Base-by-base conservation (phyloP, 768 basidiomycete species). In the Auricularia sp. region DNA sequence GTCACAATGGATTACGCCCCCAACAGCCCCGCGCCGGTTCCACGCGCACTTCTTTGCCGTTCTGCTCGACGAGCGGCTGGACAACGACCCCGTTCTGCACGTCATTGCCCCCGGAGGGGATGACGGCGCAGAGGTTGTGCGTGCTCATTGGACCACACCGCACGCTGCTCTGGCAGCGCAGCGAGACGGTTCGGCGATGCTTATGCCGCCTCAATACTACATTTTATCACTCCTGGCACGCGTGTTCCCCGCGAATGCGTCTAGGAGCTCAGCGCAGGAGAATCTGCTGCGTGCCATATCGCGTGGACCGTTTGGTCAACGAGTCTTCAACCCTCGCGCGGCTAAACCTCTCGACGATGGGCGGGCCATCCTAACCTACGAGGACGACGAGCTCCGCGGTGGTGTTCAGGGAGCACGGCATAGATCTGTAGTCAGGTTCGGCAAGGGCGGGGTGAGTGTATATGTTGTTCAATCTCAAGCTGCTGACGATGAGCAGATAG, bases 201-300 rank as follows among this genome's bases (percentile, higher is more conserved):
- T 89, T 56, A 85, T 89, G 85, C 88, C 88, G 18, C 89, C 89
- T 13, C 89, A 90, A 71, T 87, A 80, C 70, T 90, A 90, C 71
- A 80, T 90, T 62, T 73, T 90, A 34, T 76, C 79, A 10, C 89
- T 86, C 3, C 77, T 90, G 44, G 77, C 83, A 3, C 77, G 77
- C 37, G 76, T 89, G 39, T 75, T 89, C 29, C 65, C 72, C 2
- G 82, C 81, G 51, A 65, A 72, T 6, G 63, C 66, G 62, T 82
- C 75, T 65, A 8, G 47, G 18, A 83, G 82, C 2, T 45, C 68
- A 0, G 77, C 76, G 16, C 84, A 88, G 69, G 76, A 81, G 47
- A 76, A 73, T 37, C 75, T 74, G 65, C 77, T 87, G 10, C 71
- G 75, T 61, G 67, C 67, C 18, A 74, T 89, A 11, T 84, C 88